Percentiles rank a stretch among this genome's conserved stretches.
phyloP scores from a whole-genome alignment of 371 early-diverging fungal genomes.

The Rhizopus stolonifer region DNA sequence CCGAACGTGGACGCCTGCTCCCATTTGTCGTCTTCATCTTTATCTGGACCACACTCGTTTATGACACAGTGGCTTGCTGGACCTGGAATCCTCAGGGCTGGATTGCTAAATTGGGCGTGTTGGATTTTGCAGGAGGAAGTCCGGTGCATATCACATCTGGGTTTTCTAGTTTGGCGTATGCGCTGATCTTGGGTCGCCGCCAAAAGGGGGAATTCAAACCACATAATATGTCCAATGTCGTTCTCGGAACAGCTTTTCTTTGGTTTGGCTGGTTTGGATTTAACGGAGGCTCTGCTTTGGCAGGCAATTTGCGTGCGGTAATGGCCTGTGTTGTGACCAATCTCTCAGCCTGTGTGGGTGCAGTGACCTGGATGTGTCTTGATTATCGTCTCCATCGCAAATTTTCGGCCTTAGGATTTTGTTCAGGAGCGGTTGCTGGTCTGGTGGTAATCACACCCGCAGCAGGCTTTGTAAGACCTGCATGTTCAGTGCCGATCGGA shows the following conservation, averaged over 20 bases:
- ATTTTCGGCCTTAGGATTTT: conserved; percentile 78
- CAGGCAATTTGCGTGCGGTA: conserved; percentile 72
- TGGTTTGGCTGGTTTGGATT: conserved; percentile 69
- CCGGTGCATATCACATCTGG: conserved; percentile 88
- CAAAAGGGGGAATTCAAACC: conserved; percentile 65
- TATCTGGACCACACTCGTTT: conserved; percentile 84
- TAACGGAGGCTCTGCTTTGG: conserved; percentile 57
- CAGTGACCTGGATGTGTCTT: conserved; percentile 71
- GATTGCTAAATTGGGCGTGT: conserved; percentile 64
- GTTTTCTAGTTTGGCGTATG: conserved; percentile 79
- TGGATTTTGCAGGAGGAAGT: conserved; percentile 86
- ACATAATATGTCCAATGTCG: conserved; percentile 79
- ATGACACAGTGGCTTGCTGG: conserved; percentile 81
- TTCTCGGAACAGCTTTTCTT: conserved; percentile 76
- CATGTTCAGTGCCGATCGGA: conserved; percentile 73
- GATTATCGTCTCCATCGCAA: conserved; percentile 67
- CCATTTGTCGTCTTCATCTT: conserved; percentile 80
- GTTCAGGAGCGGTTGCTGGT: conserved; percentile 87
- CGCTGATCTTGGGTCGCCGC: conserved; percentile 76
- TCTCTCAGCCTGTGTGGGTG: conserved; percentile 69
- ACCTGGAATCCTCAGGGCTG: conserved; percentile 80
- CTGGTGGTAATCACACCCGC: conserved; percentile 81
- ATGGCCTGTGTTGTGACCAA: conserved; percentile 75
- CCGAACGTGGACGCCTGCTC: conserved; percentile 68
- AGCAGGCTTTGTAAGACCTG: conserved; percentile 70